Conservation (phyloP, 148 eudicot species). For the Tetragonia tetragonoides region DNA sequence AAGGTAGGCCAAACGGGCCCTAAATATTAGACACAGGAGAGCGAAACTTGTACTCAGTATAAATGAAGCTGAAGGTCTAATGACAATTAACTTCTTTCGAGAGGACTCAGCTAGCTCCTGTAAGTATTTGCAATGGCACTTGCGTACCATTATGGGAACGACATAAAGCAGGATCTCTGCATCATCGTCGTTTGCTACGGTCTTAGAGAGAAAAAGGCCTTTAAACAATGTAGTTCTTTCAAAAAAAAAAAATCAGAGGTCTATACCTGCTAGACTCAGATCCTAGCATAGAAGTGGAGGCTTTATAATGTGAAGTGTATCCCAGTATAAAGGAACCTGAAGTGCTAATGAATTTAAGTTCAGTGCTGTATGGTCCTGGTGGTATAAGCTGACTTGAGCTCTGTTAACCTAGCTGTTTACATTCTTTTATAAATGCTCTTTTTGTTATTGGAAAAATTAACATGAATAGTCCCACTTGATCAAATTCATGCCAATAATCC, state of each 20-base stretch:
- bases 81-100: not conserved
- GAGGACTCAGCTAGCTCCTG: not conserved
- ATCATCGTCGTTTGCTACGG: not conserved
- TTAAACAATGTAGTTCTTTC: not conserved
- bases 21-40: not conserved
- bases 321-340: not conserved
- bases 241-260: not conserved
- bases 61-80: not conserved
- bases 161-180: not conserved
- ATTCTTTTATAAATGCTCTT: not conserved
- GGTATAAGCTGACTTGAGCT: slow-evolving; percentile 8
- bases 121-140: not conserved
- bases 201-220: not conserved
- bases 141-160: not conserved
- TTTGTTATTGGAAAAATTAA: not conserved
- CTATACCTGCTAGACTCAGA: not conserved
- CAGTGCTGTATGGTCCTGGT: not conserved
- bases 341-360: not conserved
- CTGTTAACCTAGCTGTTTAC: not conserved
- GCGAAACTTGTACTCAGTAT: not conserved
- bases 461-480: no score
- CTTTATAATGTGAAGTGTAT: not conserved
- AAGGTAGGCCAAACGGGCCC: no score
- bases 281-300: not conserved
- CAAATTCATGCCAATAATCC: no score